phyloP scores from a whole-genome alignment of 108 stramenopile genomes.

The Skeletonema grethae region DNA sequence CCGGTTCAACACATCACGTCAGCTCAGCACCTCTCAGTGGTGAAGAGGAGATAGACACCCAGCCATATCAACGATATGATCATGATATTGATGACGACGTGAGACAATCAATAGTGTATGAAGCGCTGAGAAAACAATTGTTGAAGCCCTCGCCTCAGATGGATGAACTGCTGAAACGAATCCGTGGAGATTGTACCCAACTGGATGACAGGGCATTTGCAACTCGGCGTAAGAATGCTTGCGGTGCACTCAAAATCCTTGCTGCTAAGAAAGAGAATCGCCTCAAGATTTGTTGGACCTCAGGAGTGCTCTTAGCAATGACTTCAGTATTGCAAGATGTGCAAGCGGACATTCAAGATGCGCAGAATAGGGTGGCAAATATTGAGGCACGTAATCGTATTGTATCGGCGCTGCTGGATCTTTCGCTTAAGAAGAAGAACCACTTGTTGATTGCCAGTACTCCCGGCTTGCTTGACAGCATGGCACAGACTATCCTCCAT shows the following conservation, averaged over 20 bases:
- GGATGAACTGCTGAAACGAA: conserved; percentile 54
- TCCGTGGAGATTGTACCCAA: conserved; percentile 33
- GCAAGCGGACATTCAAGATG: conserved; percentile 34
- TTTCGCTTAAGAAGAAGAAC: conserved; percentile 66
- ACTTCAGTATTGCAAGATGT: conserved; percentile 64
- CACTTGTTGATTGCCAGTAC: conserved; percentile 56
- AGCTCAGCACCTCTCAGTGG: conserved; percentile 12
- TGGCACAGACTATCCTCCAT: conserved; percentile 40
- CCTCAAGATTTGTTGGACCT: conserved; percentile 74
- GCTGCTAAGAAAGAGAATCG: conserved; percentile 64
- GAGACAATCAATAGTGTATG: conserved; percentile 10
- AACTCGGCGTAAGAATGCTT: conserved; percentile 82
- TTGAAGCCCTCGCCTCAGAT: conserved; percentile 57
- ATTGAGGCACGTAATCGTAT: conserved; percentile 64
- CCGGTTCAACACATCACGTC: conserved; percentile 11
- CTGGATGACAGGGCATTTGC: conserved; percentile 65
- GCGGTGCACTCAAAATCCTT: conserved; percentile 81
- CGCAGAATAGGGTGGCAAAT: conserved; percentile 48
- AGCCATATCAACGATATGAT: conserved; percentile 5
- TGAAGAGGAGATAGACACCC: conserved; percentile 17
- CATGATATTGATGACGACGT: conserved; percentile 22
- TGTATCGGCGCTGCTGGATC: conserved; percentile 60
- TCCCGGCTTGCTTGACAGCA: conserved; percentile 28
- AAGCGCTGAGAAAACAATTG: conserved; percentile 45
- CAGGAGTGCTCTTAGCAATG: conserved; percentile 70